Base-by-base conservation (phyloP, 2,329 filamentous ascomycete genomes). In the Grosmannia clavigera region DNA sequence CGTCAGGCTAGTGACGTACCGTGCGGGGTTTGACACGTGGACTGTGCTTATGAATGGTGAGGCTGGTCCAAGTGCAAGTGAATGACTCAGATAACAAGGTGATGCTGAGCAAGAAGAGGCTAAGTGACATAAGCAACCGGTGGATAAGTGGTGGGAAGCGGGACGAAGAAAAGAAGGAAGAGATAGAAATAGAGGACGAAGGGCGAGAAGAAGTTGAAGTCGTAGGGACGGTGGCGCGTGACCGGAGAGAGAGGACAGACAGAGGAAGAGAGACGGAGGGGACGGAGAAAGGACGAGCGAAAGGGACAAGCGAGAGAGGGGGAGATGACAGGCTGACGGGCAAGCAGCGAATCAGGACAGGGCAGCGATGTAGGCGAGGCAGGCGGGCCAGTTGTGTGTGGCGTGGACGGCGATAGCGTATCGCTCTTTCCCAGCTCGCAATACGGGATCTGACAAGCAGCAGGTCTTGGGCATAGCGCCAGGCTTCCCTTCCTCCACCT, bases 1-100 rank as follows among this genome's bases (percentile, higher is more conserved):
- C 25, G 35, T 33, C n/a, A 7, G 25, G 50, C 25, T 27, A 19
- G 12, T 31, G 31, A 55, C 51, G 51, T 55, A 59, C 52, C 10
- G 51, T 55, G 58, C 27, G 51, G 16, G 27, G 27, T 29, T 16
- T 29, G 29, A 22, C 4, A 12, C 4, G 12, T 4, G 25, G 25
- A 31, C 48, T 55, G 50, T 58, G 35, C 16, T 14, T 22, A 22
- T 46, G 57, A 19, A 7, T 31, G 38, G 25, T 58, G 52, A 33
- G 50, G 56, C 51, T 58, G 57, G 56, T 61, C 59, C 61, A 61
- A 62, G 62, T 27, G 53, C 62, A 62, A 64, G 58, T 55, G 61
- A 64, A 64, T 64, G 62, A 64, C 62, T 64, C 62, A 61, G 62
- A 59, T 50, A 33, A 61, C 43, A 14, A 12, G 51, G 27, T 29